A percentile compares a stretch with the other conserved stretches of the same genome.
Evolutionary conservation across 1,284 basidiomycete genomes (phyloP).

Genomic region (Boletus sp.): DNA sequence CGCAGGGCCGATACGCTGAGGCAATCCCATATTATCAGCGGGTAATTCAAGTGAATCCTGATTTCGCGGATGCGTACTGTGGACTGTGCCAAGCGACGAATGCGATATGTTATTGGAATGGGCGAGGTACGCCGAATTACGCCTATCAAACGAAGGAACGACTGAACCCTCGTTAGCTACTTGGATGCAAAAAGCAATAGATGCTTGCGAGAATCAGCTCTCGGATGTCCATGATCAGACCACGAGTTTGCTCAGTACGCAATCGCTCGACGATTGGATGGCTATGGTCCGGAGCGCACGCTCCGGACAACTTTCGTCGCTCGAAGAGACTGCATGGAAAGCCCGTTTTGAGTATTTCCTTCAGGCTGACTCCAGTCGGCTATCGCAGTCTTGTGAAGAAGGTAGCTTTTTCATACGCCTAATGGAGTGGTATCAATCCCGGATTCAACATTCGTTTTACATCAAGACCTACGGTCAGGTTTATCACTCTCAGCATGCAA

Average conservation of each 20-base stretch:
- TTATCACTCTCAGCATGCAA: slow-evolving; percentile 19
- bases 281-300: slow-evolving; percentile 35
- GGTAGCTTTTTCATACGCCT: slow-evolving; percentile 52
- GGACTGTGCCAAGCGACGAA: slow-evolving; percentile 51
- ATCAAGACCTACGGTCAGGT: slow-evolving; percentile 38
- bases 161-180: slow-evolving; percentile 30
- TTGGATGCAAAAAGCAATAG: slow-evolving; percentile 47
- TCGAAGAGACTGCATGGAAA: slow-evolving; percentile 38
- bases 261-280: slow-evolving; percentile 45
- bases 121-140: slow-evolving; percentile 34
- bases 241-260: slow-evolving; percentile 36
- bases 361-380: slow-evolving; percentile 26
- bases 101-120: slow-evolving; percentile 56
- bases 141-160: slow-evolving; percentile 15
- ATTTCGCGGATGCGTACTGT: slow-evolving; percentile 56
- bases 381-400: slow-evolving; percentile 39
- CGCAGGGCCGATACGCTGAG: slow-evolving; percentile 47
- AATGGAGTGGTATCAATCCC: slow-evolving; percentile 47
- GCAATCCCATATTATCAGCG: slow-evolving; percentile 53
- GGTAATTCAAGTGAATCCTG: slow-evolving; percentile 49
- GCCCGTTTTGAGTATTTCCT: slow-evolving; percentile 38
- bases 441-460: slow-evolving; percentile 52
- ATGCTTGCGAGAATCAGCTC: slow-evolving; percentile 48
- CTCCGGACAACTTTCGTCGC: slow-evolving; percentile 26
- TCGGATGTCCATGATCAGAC: slow-evolving; percentile 39